Percentiles rank a stretch among this genome's conserved stretches.
Conservation (phyloP, 768 basidiomycete species). For the Naganishia kalamii region DNA sequence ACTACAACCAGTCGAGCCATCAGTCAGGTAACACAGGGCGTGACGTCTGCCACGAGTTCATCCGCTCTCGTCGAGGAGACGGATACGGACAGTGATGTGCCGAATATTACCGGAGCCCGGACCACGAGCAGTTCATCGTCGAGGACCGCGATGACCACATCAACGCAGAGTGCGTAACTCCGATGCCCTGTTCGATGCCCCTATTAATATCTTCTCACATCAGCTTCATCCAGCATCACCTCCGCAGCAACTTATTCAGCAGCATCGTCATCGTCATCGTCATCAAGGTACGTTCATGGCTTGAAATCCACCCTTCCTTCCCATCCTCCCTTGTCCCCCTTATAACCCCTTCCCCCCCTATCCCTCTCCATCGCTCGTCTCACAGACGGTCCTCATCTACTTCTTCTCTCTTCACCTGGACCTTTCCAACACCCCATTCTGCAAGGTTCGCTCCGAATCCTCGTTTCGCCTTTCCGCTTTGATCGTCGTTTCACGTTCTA, state of each 20-base stretch:
- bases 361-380: neutral
- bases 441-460: slow-evolving; percentile 10
- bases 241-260: neutral
- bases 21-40: neutral
- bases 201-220: neutral
- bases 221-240: neutral
- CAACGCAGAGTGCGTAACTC: neutral
- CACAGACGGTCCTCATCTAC: neutral
- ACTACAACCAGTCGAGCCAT: neutral
- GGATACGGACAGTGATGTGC: neutral
- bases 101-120: neutral
- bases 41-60: neutral
- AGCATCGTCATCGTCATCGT: neutral
- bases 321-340: neutral
- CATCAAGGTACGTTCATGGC: neutral
- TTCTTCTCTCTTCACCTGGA: neutral
- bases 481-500: neutral
- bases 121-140: neutral
- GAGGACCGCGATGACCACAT: neutral
- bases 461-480: neutral
- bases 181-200: too few relatives aligned
- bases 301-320: neutral
- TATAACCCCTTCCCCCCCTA: too few relatives aligned
- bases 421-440: neutral
- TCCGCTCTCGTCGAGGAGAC: neutral